Evolutionary conservation across 2,329 filamentous ascomycete genomes (phyloP).

Genomic region (Fusarium incarnatum): DNA sequence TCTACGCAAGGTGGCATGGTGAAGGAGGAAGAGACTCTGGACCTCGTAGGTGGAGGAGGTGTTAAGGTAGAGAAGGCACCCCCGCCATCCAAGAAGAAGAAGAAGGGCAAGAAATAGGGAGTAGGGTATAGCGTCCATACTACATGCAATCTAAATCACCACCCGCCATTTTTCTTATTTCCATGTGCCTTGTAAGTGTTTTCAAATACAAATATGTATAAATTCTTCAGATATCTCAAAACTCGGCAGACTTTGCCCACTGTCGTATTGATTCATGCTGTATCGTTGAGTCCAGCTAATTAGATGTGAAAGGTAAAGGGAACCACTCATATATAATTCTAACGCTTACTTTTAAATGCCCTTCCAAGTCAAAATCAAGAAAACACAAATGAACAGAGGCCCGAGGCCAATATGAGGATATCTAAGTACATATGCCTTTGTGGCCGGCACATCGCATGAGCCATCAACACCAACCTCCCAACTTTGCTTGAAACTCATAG

Average conservation of each 20-base stretch:
- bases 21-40: slow-evolving; percentile 76
- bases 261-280: background rate
- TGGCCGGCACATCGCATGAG: slow-evolving; percentile 21
- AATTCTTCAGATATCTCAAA: background rate
- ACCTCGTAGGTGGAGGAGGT: slow-evolving; percentile 71
- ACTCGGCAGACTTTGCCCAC: background rate
- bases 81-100: slow-evolving; percentile 61
- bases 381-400: slow-evolving; percentile 35
- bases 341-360: slow-evolving; percentile 43
- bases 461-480: slow-evolving; percentile 10
- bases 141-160: slow-evolving; percentile 4
- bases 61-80: slow-evolving; percentile 73
- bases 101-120: slow-evolving; percentile 65
- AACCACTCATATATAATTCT: slow-evolving; percentile 37
- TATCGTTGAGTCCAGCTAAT: background rate
- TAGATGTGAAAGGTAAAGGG: background rate
- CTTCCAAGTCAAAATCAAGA: slow-evolving; percentile 29
- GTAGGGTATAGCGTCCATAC: background rate
- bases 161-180: background rate
- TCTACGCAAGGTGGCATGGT: slow-evolving; percentile 88
- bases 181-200: background rate
- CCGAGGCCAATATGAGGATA: slow-evolving; percentile 35
- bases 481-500: slow-evolving; percentile 4
- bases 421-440: slow-evolving; percentile 44
- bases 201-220: background rate